These are phyloP conservation scores for Ogataea thermomethanolica DNA, from an alignment of 805 yeast species.

Conservation along the genomic window DNA sequence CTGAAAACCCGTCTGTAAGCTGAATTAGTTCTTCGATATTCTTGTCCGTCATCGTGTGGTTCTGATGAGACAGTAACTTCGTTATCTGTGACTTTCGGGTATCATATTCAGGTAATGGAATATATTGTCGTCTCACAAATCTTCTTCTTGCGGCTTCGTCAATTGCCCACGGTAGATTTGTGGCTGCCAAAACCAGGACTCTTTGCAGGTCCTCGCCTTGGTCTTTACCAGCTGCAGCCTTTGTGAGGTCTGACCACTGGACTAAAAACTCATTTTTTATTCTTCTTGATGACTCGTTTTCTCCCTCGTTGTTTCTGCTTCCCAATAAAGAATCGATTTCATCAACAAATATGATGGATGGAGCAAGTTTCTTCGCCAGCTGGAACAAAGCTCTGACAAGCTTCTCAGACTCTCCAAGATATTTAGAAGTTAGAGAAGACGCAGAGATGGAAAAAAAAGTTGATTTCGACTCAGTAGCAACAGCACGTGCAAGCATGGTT, in stretches of 20 bases:
- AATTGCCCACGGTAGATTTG: conserved; percentile 94
- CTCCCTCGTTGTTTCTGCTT: conserved; percentile 65
- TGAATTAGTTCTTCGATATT: conserved; percentile 61
- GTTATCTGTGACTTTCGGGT: conserved; percentile 71
- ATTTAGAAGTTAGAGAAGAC: conserved; percentile 82
- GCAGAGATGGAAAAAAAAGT: conserved; percentile 92
- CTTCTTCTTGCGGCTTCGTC: conserved; percentile 96
- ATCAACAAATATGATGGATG: conserved; percentile 91
- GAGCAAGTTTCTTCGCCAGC: conserved; percentile 80
- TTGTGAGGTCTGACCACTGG: conserved; percentile 90
- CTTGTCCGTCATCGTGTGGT: conserved; percentile 58
- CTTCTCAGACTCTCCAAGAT: conserved; percentile 91
- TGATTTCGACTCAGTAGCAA: conserved; percentile 90
- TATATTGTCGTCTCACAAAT: conserved; percentile 86
- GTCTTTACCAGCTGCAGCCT: conserved; percentile 78
- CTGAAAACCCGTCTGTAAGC: conserved; percentile 70
- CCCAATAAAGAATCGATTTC: conserved; percentile 91
- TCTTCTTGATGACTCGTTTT: conserved; percentile 81
- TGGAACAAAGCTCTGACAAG: conserved; percentile 84
- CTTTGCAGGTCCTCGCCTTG: conserved; percentile 51
- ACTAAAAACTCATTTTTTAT: conserved; percentile 90
- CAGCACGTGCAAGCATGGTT: conserved; percentile 95
- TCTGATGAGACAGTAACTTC: conserved; percentile 67
- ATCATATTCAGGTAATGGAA: conserved; percentile 87
- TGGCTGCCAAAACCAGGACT: conserved; percentile 89